These are phyloP conservation scores for Stephanodiscus triporus DNA, from an alignment of 108 stramenopile genomes.

Conservation along the genomic window DNA sequence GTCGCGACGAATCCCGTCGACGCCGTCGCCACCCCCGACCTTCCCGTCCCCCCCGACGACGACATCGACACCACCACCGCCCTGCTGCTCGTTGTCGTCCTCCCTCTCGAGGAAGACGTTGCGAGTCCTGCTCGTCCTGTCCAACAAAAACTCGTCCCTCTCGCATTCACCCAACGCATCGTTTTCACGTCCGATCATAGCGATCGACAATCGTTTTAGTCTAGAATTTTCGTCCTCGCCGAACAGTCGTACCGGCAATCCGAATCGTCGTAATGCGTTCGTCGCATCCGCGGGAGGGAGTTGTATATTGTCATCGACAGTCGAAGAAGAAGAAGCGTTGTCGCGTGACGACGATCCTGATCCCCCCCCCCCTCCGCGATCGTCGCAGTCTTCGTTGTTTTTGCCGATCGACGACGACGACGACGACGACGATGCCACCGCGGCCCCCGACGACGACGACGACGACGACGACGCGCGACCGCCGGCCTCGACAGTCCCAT, in stretches of 20 bases:
- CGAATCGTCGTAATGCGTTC: constrained; percentile 57
- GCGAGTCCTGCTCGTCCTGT: constrained; percentile 75
- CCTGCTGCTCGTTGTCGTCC: constrained; percentile 14
- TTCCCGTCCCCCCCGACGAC: background rate
- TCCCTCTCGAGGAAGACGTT: constrained; percentile 77
- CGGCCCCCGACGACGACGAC: background rate
- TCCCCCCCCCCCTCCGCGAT: background rate
- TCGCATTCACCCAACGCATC: constrained; percentile 53
- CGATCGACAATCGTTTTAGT: constrained; percentile 51
- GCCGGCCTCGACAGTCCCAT: background rate
- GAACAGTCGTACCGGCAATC: constrained; percentile 76
- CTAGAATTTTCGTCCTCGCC: constrained; percentile 62
- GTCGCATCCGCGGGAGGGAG: constrained; percentile 38
- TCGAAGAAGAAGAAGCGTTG: no score
- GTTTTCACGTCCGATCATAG: constrained; percentile 59
- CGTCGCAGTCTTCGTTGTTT: background rate
- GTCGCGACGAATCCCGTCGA: background rate
- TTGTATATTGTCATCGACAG: constrained; percentile 8
- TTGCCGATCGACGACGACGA: background rate
- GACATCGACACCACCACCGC: background rate
- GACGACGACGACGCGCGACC: background rate
- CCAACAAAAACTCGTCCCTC: constrained; percentile 78
- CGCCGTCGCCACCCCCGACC: constrained; percentile 7
- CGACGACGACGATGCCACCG: background rate
- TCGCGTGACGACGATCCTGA: no score